phyloP scores from a whole-genome alignment of 2,329 filamentous ascomycete species.

The Thermothelomyces thermophilus region DNA sequence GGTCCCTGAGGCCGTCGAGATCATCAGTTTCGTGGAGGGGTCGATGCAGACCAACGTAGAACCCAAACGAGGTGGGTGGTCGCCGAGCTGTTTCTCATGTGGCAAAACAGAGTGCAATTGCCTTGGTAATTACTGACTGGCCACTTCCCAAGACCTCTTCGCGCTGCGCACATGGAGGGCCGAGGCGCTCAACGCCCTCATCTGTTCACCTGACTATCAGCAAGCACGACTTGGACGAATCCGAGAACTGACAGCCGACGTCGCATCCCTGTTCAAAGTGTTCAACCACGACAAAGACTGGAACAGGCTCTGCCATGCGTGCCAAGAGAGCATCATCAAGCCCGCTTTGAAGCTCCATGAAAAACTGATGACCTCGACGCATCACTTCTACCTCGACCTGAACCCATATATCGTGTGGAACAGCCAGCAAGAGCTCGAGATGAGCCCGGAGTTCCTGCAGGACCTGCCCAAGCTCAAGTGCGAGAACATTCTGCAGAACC shows the following conservation, averaged over 20 bases:
- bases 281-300: slow-evolving; percentile 27
- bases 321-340: slow-evolving; percentile 28
- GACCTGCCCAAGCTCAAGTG: slow-evolving; percentile 31
- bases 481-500: slow-evolving; percentile 33
- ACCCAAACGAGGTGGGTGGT: slow-evolving; percentile 32
- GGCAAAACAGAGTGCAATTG: neutral
- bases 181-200: slow-evolving; percentile 33
- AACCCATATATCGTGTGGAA: slow-evolving; percentile 29
- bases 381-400: slow-evolving; percentile 34
- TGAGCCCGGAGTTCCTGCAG: slow-evolving; percentile 29
- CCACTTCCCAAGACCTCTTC: slow-evolving; percentile 29
- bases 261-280: slow-evolving; percentile 27
- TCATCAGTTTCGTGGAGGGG: slow-evolving; percentile 31
- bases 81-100: neutral
- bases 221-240: slow-evolving; percentile 23
- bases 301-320: slow-evolving; percentile 22
- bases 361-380: slow-evolving; percentile 34
- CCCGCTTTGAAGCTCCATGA: slow-evolving; percentile 35
- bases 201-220: slow-evolving; percentile 29
- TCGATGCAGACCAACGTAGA: slow-evolving; percentile 32
- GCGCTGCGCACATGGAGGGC: slow-evolving; percentile 34
- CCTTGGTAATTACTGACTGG: too few relatives aligned
- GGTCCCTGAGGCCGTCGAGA: slow-evolving; percentile 22
- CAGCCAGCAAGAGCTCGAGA: slow-evolving; percentile 22
- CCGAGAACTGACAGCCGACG: slow-evolving; percentile 27